Percentiles rank a stretch among this genome's conserved stretches.
Conservation (phyloP, 805 yeast genomes). For the Kockiozyma suomiensis region DNA sequence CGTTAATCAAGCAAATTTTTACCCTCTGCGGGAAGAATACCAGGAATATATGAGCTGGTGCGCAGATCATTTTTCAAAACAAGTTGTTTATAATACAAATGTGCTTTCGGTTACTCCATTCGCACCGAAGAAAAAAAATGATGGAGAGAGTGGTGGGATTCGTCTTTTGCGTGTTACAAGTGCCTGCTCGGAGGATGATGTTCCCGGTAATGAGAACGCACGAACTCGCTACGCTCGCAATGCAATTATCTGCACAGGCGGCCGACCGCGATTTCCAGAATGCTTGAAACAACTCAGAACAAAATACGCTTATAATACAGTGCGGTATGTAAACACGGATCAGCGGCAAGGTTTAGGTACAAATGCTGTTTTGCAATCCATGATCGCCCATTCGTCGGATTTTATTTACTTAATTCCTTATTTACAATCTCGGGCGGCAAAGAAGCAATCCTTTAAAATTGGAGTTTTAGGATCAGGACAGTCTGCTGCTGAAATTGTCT, state of each 20-base stretch:
- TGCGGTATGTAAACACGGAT: too few species aligned
- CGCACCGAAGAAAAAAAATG: background rate
- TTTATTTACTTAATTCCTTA: conserved; percentile 18
- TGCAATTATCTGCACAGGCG: conserved; percentile 36
- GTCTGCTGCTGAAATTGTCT: conserved; percentile 38
- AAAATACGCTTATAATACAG: too few species aligned
- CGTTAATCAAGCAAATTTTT: conserved; percentile 34
- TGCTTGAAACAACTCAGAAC: conserved; percentile 11
- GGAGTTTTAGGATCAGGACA: conserved; percentile 38
- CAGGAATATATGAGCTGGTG: conserved; percentile 39
- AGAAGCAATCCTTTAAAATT: conserved; percentile 9
- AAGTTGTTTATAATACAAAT: conserved; percentile 31
- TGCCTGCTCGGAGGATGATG: background rate
- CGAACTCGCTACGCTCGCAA: conserved; percentile 17
- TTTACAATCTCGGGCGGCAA: background rate
- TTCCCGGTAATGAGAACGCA: background rate
- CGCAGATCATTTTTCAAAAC: conserved; percentile 29
- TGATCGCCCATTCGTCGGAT: conserved; percentile 30
- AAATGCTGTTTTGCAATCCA: background rate
- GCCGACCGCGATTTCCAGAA: conserved; percentile 30
- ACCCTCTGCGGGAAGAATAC: conserved; percentile 37
- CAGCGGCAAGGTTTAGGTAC: too few species aligned
- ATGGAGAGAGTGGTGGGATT: background rate
- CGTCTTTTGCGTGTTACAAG: background rate
- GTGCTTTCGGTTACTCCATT: conserved; percentile 14